phyloP scores from a whole-genome alignment of 441 rosid genomes.

The Corymbia calophylla region DNA sequence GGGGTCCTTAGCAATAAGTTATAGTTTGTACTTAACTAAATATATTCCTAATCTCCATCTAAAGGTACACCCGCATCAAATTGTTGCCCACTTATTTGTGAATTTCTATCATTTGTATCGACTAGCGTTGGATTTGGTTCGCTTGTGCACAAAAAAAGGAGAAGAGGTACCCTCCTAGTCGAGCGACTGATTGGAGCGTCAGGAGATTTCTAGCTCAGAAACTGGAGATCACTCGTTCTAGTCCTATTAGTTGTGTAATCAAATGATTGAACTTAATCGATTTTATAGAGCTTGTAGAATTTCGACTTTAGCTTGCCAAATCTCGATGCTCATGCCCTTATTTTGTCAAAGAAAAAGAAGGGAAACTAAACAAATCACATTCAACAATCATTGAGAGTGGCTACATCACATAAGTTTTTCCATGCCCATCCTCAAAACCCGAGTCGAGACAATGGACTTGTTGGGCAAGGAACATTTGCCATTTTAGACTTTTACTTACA shows the following conservation, averaged over 20 bases:
- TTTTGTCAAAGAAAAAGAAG: fast-evolving
- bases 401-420: fast-evolving
- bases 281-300: background rate
- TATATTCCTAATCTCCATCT: background rate
- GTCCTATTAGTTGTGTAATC: fast-evolving
- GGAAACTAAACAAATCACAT: too few relatives aligned
- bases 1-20: background rate
- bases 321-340: background rate
- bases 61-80: background rate
- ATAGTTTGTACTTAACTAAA: background rate
- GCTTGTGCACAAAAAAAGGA: background rate
- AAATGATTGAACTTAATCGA: background rate
- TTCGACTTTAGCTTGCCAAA: too few relatives aligned
- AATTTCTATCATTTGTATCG: background rate
- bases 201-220: fast-evolving
- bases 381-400: background rate
- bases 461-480: background rate
- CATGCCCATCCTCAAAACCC: fast-evolving
- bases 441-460: fast-evolving
- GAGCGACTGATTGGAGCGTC: background rate
- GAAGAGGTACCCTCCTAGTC: too few relatives aligned
- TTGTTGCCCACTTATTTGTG: background rate
- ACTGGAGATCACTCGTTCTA: fast-evolving
- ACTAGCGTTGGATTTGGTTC: fast-evolving
- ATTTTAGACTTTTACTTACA: background rate